Evolutionary conservation across 1,284 basidiomycete species (phyloP), one percentile per base, ranked within the genome.

Genomic region (Tausonia pullulans): DNA sequence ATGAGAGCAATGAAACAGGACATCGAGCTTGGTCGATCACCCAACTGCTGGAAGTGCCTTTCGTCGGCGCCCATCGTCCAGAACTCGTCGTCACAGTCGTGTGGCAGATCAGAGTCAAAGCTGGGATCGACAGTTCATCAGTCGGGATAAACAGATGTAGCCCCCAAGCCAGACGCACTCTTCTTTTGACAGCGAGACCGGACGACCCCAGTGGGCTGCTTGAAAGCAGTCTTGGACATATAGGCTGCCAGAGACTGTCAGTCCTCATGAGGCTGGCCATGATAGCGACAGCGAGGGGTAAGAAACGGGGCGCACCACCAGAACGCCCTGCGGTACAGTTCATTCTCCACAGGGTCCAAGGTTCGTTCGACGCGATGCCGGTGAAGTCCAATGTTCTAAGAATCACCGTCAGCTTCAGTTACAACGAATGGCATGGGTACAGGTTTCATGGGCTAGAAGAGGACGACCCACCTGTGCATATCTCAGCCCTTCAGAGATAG

Each of bases 71-170:
- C 55, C 9, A 53, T 62, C 43, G 46, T 54, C 61, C 61, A 64
- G 57, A 59, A 64, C 54, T 66, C 58, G 58, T 66, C 65, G 54
- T 66, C 65, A n/a, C 61, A 62, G n/a, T 66, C 65, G 41, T 14
- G 14, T 3, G 65, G 65, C 13, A 62, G 55, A 8, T 60, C 65
- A 13, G 63, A 57, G 14, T 66, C 65, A 27, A 66, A 63, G 55
- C 65, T 66, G 49, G 16, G 52, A 10, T 8, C 14, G 2, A 39
- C 14, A 8, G 14, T 10, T 27, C 13, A 45, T 8, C 27, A 16
- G 27, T 27, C 27, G 27, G 27, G 27, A 27, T 27, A 27, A 27
- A 27, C 27, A 27, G 27, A 27, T 27, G 27, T 11, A 43, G 8
- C 1, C 50, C 14, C 6, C n/a, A 50, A n/a, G 7, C 5, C 41